Evolutionary conservation across 257 asterid genomes (phyloP).

Genomic region (Marsdenia floribunda): DNA sequence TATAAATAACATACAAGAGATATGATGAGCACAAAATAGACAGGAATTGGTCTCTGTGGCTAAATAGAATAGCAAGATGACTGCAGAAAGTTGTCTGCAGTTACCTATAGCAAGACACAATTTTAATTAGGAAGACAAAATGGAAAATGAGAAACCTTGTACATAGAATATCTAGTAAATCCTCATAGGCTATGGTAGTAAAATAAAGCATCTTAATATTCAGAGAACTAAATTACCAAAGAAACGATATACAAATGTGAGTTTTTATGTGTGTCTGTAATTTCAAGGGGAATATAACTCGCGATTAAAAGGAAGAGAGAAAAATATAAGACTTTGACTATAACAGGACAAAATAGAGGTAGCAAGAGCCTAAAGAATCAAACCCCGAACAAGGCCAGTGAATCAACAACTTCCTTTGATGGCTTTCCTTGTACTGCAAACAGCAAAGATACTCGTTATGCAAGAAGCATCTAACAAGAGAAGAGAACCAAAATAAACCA

Average conservation of each 20-base stretch:
- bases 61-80: background rate
- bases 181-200: background rate
- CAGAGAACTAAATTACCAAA: background rate
- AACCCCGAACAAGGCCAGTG: conserved; percentile 95
- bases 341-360: background rate
- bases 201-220: conserved; percentile 1
- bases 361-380: conserved; percentile 24
- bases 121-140: background rate
- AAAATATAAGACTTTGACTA: background rate
- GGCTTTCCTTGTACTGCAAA: conserved; percentile 89
- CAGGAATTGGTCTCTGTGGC: background rate
- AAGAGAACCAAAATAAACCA: conserved; percentile 2
- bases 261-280: no score
- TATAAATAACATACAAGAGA: background rate
- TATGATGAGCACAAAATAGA: background rate
- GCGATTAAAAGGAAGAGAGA: background rate
- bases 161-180: background rate
- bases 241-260: background rate
- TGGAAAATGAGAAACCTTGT: no score
- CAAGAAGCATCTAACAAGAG: conserved; percentile 8
- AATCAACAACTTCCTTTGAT: conserved; percentile 75
- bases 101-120: background rate
- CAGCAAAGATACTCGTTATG: conserved; percentile 14
- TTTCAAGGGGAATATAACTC: background rate
- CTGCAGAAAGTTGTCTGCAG: no score